Conservation (phyloP, 768 basidiomycete genomes). For the Auricularia heimuer region DNA sequence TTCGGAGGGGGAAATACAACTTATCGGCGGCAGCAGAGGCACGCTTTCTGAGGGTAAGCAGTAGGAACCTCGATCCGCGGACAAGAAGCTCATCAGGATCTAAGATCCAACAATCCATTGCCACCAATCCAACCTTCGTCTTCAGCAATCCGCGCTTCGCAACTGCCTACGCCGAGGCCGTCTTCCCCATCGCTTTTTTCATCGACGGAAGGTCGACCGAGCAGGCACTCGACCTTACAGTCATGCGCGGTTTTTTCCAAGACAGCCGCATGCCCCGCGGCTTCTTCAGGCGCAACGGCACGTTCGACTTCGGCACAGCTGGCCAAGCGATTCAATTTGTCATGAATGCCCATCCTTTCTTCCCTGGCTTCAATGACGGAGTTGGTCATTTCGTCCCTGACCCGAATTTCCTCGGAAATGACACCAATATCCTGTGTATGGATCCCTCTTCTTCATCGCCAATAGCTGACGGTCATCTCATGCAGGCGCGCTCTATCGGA, state of each 20-base stretch:
- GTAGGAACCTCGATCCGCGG: not conserved
- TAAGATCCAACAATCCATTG: constrained; percentile 5
- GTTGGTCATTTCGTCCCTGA: not conserved
- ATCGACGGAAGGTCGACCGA: not conserved
- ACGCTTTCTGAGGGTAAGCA: not conserved
- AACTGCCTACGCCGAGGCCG: constrained; percentile 6
- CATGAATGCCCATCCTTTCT: not conserved
- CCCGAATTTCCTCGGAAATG: not conserved
- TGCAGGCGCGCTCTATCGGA: not conserved
- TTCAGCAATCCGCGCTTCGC: constrained; percentile 4
- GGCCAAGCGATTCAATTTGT: not conserved
- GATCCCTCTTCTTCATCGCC: not conserved
- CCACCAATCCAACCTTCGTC: constrained; percentile 6
- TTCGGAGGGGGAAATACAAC: not conserved
- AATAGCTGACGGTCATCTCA: not conserved
- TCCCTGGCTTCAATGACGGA: not conserved
- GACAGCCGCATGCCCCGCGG: constrained; percentile 1
- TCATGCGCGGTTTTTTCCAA: constrained; percentile 3
- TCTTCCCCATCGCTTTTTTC: constrained; percentile 7
- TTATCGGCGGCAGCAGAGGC: not conserved
- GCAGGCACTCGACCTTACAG: constrained; percentile 3
- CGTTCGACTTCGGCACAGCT: not conserved
- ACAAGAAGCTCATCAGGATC: not conserved
- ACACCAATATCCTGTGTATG: not conserved
- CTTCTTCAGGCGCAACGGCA: not conserved